A percentile compares a stretch with the other conserved stretches of the same genome.
These are phyloP conservation scores for Coemansia furcata DNA, from an alignment of 192 early-diverging fungal species.

Conservation along the genomic window DNA sequence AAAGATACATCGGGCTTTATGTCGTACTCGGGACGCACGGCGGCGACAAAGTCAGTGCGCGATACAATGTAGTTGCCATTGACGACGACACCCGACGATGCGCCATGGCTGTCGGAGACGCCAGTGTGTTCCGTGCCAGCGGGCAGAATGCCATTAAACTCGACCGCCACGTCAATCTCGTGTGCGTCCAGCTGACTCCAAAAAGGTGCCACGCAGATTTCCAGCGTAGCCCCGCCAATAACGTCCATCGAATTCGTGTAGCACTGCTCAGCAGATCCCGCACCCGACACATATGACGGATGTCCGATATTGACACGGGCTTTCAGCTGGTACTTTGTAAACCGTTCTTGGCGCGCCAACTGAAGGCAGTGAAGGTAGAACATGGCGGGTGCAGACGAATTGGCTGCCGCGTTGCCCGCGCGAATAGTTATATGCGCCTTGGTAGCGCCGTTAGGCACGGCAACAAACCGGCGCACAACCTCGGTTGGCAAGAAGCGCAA, in stretches of 20 bases:
- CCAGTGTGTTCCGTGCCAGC: constrained; percentile 31
- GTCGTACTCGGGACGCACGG: constrained; percentile 70
- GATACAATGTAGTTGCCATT: constrained; percentile 55
- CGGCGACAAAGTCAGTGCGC: constrained; percentile 69
- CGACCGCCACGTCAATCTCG: constrained; percentile 63
- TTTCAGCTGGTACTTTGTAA: constrained; percentile 57
- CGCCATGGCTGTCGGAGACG: constrained; percentile 26
- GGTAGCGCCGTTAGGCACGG: constrained; percentile 82
- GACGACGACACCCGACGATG: constrained; percentile 21
- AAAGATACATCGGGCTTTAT: constrained; percentile 55
- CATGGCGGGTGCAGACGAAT: constrained; percentile 54
- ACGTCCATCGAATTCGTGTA: constrained; percentile 60
- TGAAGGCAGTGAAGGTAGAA: constrained; percentile 76
- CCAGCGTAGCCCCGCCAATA: constrained; percentile 67
- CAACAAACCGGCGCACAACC: constrained; percentile 77
- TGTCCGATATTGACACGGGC: constrained; percentile 59
- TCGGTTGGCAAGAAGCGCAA: constrained; percentile 72
- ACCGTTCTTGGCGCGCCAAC: constrained; percentile 68
- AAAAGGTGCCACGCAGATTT: constrained; percentile 84
- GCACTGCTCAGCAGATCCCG: constrained; percentile 57
- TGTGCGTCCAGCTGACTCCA: constrained; percentile 80
- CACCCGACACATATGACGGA: constrained; percentile 61
- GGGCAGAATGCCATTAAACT: constrained; percentile 76
- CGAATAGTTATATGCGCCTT: constrained; percentile 56
- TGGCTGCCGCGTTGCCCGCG: constrained; percentile 28